These are phyloP conservation scores for Saccharum hybrid DNA, from an alignment of 202 grass and related monocot genomes.

Conservation along the genomic window DNA sequence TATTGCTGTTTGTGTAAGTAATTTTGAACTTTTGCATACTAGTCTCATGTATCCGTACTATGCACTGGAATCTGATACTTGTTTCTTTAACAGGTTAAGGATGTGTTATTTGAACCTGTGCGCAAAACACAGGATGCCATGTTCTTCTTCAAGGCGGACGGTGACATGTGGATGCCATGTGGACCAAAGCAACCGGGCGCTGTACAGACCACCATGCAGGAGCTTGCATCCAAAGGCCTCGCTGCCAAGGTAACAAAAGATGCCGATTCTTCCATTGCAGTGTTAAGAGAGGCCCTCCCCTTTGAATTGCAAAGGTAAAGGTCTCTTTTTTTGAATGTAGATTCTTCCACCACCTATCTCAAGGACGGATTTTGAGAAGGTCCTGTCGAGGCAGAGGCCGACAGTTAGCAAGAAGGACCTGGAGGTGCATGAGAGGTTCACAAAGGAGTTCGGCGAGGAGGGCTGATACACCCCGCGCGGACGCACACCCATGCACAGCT, in stretches of 20 bases:
- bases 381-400: constrained; percentile 74
- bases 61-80: constrained; percentile 10
- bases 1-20: constrained; percentile 89
- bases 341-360: constrained; percentile 83
- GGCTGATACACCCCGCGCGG: constrained; percentile 39
- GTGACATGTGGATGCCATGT: constrained; percentile 86
- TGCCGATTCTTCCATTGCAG: not conserved
- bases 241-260: constrained; percentile 64
- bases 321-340: constrained; percentile 34
- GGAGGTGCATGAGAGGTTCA: constrained; percentile 93
- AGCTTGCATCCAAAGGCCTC: constrained; percentile 74
- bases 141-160: constrained; percentile 65
- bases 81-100: constrained; percentile 75
- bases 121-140: constrained; percentile 93
- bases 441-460: constrained; percentile 89
- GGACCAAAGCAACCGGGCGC: constrained; percentile 72
- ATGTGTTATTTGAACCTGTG: constrained; percentile 90
- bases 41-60: not conserved
- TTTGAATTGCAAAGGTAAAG: constrained; percentile 1
- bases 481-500: constrained; percentile 27
- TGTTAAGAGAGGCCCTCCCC: not conserved
- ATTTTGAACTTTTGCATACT: not conserved
- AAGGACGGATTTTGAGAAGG: constrained; percentile 77
- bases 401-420: constrained; percentile 90
- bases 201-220: constrained; percentile 80